A percentile compares a stretch with the other conserved stretches of the same genome.
Evolutionary conservation across 345 rosid species (phyloP).

Genomic region (Bruguiera parviflora): DNA sequence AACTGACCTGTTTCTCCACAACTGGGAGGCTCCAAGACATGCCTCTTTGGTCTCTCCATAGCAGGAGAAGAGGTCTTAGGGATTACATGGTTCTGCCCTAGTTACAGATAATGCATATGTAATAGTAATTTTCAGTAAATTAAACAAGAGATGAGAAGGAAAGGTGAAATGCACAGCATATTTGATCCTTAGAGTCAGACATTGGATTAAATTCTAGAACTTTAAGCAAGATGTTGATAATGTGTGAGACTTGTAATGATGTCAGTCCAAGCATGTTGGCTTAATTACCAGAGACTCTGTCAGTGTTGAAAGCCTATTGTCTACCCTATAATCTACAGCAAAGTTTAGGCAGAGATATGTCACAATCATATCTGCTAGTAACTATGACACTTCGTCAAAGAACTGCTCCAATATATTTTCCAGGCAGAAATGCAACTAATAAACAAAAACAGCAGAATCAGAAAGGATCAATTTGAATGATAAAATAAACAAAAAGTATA

Average conservation of each 20-base stretch:
- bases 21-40: conserved; percentile 12
- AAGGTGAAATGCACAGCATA: background rate
- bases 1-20: conserved; percentile 35
- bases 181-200: background rate
- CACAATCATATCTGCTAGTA: background rate
- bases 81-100: conserved; percentile 41
- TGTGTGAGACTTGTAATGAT: background rate
- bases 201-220: background rate
- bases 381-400: background rate
- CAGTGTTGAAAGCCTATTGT: too few species aligned
- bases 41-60: conserved; percentile 26
- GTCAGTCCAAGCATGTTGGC: background rate
- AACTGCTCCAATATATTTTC: background rate
- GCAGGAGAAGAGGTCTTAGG: conserved; percentile 24
- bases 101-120: conserved; percentile 18
- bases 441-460: too few species aligned
- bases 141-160: conserved; percentile 8
- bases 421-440: background rate
- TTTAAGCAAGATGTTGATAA: background rate
- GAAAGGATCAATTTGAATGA: background rate
- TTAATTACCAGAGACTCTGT: too few species aligned
- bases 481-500: too few species aligned
- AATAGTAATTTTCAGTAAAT: conserved; percentile 8
- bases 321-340: background rate
- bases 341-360: background rate